Evolutionary conservation across 192 early-diverging fungal species (phyloP), one percentile per base, ranked within the genome.

Genomic region (Glomus cerebriforme): DNA sequence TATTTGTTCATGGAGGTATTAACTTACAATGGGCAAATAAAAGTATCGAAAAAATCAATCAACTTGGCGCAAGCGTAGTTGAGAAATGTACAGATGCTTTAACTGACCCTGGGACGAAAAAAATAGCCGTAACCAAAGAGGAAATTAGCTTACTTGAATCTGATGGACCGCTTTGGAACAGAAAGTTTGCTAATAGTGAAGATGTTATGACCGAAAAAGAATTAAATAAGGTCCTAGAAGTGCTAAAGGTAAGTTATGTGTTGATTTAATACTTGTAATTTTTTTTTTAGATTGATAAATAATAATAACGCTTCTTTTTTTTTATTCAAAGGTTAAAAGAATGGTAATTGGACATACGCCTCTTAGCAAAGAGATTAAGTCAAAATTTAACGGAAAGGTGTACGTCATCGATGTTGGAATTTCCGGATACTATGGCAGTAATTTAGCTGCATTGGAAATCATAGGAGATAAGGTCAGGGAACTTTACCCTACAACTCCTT

Each of bases 391-490:
- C 45, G 88, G 88, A 17, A 83, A 83, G 31, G 86, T 91, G 34
- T 81, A 90, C 70, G 83, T 93, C 37, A 90, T 95, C 77, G 93
- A 95, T 75, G 91, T 93, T 29, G 93, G 93, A 24, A 92, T 93
- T 49, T 91, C 90, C 47, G 72, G 69, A 13, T 87, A 82, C 32
- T 95, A 93, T 83, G 93, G 91, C n/a, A 82, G 88, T 7, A 82
- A 93, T 79, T 84, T 83, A 34, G 93, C 92, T 19, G 92, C 91
- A 1, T 77, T 95, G 26, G 91, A 95, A 80, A 95, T 95, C 37
- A 72, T 88, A 7, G 91, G 90, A 37, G 85, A 93, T 49, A 75
- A 71, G 7, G 79, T 80, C 24, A 79, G 75, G 1, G 63, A 65
- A 65, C 31, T 65, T 13, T 65, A 65, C 2, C 63, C 63, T 65